Percentiles rank a stretch among this genome's conserved stretches.
Conservation (phyloP, 805 yeast species). For the Candida bentonensis region DNA sequence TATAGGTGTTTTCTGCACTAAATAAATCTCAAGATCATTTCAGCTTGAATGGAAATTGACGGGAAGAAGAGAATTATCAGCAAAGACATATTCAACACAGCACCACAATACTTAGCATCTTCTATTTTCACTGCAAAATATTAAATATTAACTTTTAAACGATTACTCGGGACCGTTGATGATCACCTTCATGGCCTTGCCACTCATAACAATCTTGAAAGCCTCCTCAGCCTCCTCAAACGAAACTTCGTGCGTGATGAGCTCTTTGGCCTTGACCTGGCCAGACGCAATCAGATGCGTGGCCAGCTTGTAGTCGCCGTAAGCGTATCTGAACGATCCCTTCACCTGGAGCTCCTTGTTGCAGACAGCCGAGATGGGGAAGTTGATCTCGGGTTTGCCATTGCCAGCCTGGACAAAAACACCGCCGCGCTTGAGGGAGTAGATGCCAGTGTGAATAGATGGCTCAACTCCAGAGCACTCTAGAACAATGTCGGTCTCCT, state of each 20-base stretch:
- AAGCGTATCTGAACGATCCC: constrained; percentile 72
- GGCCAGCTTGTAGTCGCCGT: constrained; percentile 62
- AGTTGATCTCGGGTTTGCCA: constrained; percentile 52
- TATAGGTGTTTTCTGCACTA: too few species aligned
- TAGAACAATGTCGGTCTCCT: constrained; percentile 44
- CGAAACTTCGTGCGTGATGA: constrained; percentile 60
- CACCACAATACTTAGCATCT: too few species aligned
- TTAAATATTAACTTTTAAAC: too few species aligned
- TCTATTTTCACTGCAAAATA: too few species aligned
- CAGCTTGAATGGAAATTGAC: too few species aligned
- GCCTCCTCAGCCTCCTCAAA: constrained; percentile 68
- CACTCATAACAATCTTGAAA: constrained; percentile 52
- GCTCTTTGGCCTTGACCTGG: constrained; percentile 46
- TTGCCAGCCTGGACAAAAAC: constrained; percentile 75
- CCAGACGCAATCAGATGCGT: constrained; percentile 53
- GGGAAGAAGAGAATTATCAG: too few species aligned
- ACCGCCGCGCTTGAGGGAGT: constrained; percentile 52
- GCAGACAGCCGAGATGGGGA: constrained; percentile 62
- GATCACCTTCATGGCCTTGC: constrained; percentile 63
- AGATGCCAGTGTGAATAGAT: constrained; percentile 57
- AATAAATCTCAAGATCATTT: too few species aligned
- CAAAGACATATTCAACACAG: too few species aligned
- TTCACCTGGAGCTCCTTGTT: constrained; percentile 53
- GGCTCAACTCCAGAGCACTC: constrained; percentile 79
- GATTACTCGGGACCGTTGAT: constrained; percentile 64